Conservation (phyloP, 73 alveolate genomes). For the Paramecium sexaurelia region DNA sequence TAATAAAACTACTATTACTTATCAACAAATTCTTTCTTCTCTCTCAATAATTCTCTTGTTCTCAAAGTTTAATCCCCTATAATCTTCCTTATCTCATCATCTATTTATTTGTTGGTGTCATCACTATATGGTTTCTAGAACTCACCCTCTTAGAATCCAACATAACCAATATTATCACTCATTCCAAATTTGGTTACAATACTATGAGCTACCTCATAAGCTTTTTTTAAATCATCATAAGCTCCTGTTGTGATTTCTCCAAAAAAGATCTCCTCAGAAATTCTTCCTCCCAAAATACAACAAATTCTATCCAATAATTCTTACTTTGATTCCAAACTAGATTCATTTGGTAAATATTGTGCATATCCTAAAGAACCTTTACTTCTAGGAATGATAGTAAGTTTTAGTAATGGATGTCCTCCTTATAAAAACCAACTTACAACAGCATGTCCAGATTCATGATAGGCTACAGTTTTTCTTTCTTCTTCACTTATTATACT, state of each 20-base stretch:
- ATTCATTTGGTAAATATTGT: constrained; percentile 86
- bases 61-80: constrained; percentile 59
- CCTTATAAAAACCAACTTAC: constrained; percentile 87
- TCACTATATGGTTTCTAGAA: constrained; percentile 79
- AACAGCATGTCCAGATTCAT: constrained; percentile 87
- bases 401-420: constrained; percentile 85
- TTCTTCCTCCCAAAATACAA: constrained; percentile 91
- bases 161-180: constrained; percentile 78
- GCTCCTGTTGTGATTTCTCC: constrained; percentile 75
- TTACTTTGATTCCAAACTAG: constrained; percentile 80
- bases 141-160: constrained; percentile 79
- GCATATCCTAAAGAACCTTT: constrained; percentile 93
- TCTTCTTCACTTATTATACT: constrained; percentile 63
- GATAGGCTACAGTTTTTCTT: constrained; percentile 76
- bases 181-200: constrained; percentile 81
- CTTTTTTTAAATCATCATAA: constrained; percentile 80
- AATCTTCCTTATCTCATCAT: constrained; percentile 61
- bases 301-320: constrained; percentile 84
- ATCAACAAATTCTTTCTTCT: constrained; percentile 67
- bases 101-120: constrained; percentile 74
- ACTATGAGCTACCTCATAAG: constrained; percentile 78
- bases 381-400: constrained; percentile 94
- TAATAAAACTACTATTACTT: constrained; percentile 55
- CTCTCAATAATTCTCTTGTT: constrained; percentile 37
- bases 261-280: constrained; percentile 87